Base-by-base conservation (phyloP, 2,329 filamentous ascomycete genomes). In the Alternaria longipes region DNA sequence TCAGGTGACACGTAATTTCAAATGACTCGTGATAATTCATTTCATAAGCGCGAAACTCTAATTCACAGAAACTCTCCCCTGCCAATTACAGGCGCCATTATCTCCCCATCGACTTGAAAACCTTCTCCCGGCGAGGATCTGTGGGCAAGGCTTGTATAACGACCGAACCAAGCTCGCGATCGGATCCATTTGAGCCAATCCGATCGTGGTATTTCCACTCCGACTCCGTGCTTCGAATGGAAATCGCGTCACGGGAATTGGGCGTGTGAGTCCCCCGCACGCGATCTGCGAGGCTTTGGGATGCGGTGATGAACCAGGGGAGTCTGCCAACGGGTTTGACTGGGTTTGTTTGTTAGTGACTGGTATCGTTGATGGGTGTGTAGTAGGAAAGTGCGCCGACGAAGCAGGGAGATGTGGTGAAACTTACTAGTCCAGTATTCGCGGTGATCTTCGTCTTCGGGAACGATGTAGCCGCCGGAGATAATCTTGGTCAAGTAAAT, bases 401-500 rank as follows among this genome's bases (percentile, higher is more conserved):
- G 20, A 36, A 20, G 53, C 14, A 18, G 11, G n/a, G 41, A 28
- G 6, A 40, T 38, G 52, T 26, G 32, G 38, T 26, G 32, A 47
- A 57, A 68, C 76, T 86, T 88, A 84, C 89, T 93, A 1, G 90
- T 91, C 93, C 93, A 96, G 28, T 86, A 87, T 59, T 95, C 92
- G 74, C 91, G 91, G 66, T 90, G 81, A 36, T 91, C 85, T 77
- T 92, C 90, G 76, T 94, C 92, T 5, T 86, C 85, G 0, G 93
- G 92, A 9, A 90, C 85, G 64, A 96, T 86, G 46, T 89, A 86
- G 41, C 92, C 92, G 6, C 88, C 82, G 0, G 87, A 89, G 9
- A 82, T 77, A 68, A 88, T 83, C 75, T 90, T 88, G 61, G 95
- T 81, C 45, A 91, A 56, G 85, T 88, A 93, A 16, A 91, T 87